Percentiles rank a stretch among this genome's conserved stretches.
These are phyloP conservation scores for Podospora sp. DNA, from an alignment of 495 filamentous ascomycete genomes.

Conservation along the genomic window DNA sequence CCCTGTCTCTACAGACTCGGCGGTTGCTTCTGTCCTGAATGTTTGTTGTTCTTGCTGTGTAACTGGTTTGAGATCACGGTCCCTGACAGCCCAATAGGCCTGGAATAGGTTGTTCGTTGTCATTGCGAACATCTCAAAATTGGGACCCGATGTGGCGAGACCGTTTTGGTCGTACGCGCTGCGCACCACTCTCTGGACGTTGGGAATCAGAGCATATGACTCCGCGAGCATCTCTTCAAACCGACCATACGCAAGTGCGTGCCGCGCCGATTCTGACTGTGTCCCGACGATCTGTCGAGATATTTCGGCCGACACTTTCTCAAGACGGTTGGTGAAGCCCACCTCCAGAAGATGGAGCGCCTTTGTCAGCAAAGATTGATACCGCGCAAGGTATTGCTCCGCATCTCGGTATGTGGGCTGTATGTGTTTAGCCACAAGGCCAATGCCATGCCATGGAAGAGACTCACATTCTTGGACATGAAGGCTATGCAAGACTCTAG, in stretches of 20 bases:
- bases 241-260: constrained; percentile 54
- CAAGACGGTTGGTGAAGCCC: constrained; percentile 49
- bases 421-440: constrained; percentile 33
- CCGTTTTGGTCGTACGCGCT: constrained; percentile 66
- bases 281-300: constrained; percentile 48
- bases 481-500: constrained; percentile 88
- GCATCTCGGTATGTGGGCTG: constrained; percentile 84
- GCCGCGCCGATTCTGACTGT: constrained; percentile 52
- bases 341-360: constrained; percentile 57
- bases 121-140: constrained; percentile 63
- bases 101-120: constrained; percentile 54
- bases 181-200: constrained; percentile 46
- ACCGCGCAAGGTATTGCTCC: constrained; percentile 84
- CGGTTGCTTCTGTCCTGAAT: constrained; percentile 50
- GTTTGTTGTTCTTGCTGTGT: constrained; percentile 56
- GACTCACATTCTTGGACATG: constrained; percentile 77
- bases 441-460: neutral
- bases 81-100: constrained; percentile 46
- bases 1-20: constrained; percentile 46
- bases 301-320: constrained; percentile 49
- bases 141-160: constrained; percentile 55
- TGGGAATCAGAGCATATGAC: constrained; percentile 48
- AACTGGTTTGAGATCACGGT: constrained; percentile 55
- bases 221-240: constrained; percentile 52
- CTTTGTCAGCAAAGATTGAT: constrained; percentile 73